Conservation (phyloP, 2,329 filamentous ascomycete species). For the Bipolaris gigantea region DNA sequence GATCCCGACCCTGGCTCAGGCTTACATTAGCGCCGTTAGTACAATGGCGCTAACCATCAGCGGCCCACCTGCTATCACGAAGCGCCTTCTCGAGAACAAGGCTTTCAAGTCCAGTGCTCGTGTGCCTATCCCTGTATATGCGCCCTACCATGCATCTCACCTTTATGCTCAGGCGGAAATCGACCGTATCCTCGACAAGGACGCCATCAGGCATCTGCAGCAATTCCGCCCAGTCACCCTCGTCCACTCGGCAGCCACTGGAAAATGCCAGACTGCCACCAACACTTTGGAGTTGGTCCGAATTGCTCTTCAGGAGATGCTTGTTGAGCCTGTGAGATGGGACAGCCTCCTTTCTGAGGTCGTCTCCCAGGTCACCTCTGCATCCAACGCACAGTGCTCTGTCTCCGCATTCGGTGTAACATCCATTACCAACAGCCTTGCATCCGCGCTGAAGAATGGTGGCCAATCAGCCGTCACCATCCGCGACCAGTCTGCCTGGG, state of each 20-base stretch:
- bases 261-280: constrained; percentile 51
- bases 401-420: constrained; percentile 56
- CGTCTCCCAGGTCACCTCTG: constrained; percentile 51
- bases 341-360: constrained; percentile 53
- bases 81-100: constrained; percentile 55
- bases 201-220: constrained; percentile 46
- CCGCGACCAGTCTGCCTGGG: constrained; percentile 52
- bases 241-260: constrained; percentile 52
- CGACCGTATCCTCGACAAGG: constrained; percentile 53
- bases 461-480: constrained; percentile 50
- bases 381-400: constrained; percentile 46
- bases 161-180: constrained; percentile 56
- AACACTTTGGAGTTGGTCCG: constrained; percentile 52
- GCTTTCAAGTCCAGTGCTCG: constrained; percentile 55
- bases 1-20: constrained; percentile 53
- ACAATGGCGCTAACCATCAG: constrained; percentile 63
- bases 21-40: constrained; percentile 63
- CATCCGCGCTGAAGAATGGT: constrained; percentile 56
- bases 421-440: constrained; percentile 59
- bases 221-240: constrained; percentile 48
- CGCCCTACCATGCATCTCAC: constrained; percentile 62
- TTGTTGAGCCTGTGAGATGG: constrained; percentile 53
- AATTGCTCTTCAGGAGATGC: constrained; percentile 50
- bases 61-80: constrained; percentile 58
- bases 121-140: constrained; percentile 58